Base-by-base conservation (phyloP, 768 basidiomycete genomes). In the Zangia roseola region DNA sequence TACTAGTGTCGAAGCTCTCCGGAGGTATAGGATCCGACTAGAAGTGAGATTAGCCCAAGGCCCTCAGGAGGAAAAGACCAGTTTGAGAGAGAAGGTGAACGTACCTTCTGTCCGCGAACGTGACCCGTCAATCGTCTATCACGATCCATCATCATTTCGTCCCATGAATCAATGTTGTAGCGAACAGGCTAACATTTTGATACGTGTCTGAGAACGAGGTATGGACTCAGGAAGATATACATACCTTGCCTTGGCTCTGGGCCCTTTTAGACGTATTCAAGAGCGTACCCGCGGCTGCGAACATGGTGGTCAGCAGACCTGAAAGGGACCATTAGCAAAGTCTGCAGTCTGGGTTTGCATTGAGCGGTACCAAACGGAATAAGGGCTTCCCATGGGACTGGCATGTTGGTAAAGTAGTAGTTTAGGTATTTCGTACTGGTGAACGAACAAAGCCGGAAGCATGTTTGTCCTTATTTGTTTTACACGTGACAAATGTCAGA, bases 311-410 rank as follows among this genome's bases (percentile, higher is more conserved):
- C 52, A 95, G 61, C 49, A 95, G 82, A 71, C 83, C 91, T 94
- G 40, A 13, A 23, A 8, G n/a, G 1, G 14, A 25, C 4, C 10
- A 34, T 61, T 36, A 51, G 64, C 36, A 47, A 36, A 16, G 23
- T 37, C 2, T n/a, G n/a, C 19, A 9, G 5, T 26, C 7, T 0
- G 2, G 7, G 13, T 6, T 16, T 12, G 14, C 6, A 7, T 2
- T 0, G 10, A 24, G 17, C 9, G 19, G 42, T 43, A 94, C 94
- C 94, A 63, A 94, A 94, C 40, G 94, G 94, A 75, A 98, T 90
- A 59, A 97, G 80, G 43, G 94, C 93, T 75, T 98, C 94, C 87
- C 90, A 97, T 58, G 94, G 94, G 59, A 97, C 86, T 47, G 94
- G 94, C 94, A 95, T 95, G 58, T 56, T 76, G 66, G 38, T n/a